Conservation (phyloP, 495 filamentous ascomycete genomes). For the Neurospora sublineolata region DNA sequence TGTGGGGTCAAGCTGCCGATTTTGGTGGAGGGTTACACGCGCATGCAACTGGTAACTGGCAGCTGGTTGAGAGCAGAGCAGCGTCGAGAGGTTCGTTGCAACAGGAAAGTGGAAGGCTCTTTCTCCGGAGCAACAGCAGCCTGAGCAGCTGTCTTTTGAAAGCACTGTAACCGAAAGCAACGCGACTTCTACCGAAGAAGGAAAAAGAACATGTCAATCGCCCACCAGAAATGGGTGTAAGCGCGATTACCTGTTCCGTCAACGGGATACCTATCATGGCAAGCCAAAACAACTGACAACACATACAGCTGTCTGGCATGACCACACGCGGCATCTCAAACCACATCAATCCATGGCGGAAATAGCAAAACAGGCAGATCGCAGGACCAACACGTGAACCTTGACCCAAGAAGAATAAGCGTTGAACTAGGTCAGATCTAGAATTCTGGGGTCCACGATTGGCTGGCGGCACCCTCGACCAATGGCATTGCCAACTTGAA, state of each 20-base stretch:
- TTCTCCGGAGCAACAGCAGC: background rate
- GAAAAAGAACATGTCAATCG: background rate
- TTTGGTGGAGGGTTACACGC: background rate
- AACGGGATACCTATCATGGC: background rate
- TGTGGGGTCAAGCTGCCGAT: conserved; percentile 3
- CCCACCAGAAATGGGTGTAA: background rate
- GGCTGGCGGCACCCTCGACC: background rate
- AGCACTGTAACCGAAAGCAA: background rate
- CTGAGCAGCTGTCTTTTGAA: background rate
- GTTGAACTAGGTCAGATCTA: background rate
- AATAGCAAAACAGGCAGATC: background rate
- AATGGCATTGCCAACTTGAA: background rate
- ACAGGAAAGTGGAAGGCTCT: background rate
- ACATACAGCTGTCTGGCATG: background rate
- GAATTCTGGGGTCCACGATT: background rate
- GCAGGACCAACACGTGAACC: background rate
- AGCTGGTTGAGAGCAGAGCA: background rate
- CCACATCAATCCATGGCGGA: background rate
- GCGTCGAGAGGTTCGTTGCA: conserved; percentile 1
- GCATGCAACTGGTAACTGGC: conserved; percentile 7
- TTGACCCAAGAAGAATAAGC: background rate
- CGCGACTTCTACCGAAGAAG: background rate
- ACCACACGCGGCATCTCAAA: background rate
- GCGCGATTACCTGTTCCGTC: background rate
- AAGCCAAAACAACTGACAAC: background rate